Evolutionary conservation across 1,284 basidiomycete species (phyloP).

Genomic region (Coniophora puteana): DNA sequence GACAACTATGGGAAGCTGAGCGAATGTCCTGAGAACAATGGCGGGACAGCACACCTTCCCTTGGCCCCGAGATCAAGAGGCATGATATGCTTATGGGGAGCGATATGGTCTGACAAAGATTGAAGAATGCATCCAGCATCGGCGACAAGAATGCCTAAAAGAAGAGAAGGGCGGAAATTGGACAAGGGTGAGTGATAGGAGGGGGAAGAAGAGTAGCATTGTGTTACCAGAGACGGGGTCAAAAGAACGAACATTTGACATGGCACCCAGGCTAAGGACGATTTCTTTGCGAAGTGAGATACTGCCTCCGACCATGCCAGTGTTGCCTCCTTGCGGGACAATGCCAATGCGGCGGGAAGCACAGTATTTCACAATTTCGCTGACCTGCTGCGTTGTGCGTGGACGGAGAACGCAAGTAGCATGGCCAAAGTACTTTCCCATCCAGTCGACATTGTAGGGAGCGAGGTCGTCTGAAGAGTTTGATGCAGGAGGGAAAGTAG

Average conservation of each 20-base stretch:
- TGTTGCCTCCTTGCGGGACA: constrained; percentile 98
- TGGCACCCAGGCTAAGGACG: constrained; percentile 78
- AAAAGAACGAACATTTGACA: constrained; percentile 88
- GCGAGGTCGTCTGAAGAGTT: constrained; percentile 65
- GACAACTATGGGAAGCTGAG: constrained; percentile 63
- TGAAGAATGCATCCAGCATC: constrained; percentile 97
- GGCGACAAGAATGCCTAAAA: constrained; percentile 65
- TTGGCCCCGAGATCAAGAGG: constrained; percentile 98
- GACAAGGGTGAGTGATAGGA: constrained; percentile 11
- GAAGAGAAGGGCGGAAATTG: constrained; percentile 1
- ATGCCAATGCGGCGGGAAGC: constrained; percentile 77
- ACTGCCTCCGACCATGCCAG: constrained; percentile 95
- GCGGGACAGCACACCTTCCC: constrained; percentile 63
- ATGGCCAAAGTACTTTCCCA: constrained; percentile 90
- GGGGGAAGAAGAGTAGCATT: constrained; percentile 16
- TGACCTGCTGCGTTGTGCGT: constrained; percentile 85
- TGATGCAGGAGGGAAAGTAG: constrained; percentile 53
- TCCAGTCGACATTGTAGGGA: constrained; percentile 93
- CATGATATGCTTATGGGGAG: constrained; percentile 92
- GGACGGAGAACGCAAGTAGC: constrained; percentile 88
- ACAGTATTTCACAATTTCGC: constrained; percentile 84
- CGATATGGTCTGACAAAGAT: constrained; percentile 82
- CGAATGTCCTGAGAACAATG: not conserved
- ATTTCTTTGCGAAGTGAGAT: constrained; percentile 91
- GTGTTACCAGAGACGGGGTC: constrained; percentile 91